A percentile compares a stretch with the other conserved stretches of the same genome.
These are phyloP conservation scores for Xerophyta viscosa DNA, from an alignment of 106 monocot species.

Conservation along the genomic window DNA sequence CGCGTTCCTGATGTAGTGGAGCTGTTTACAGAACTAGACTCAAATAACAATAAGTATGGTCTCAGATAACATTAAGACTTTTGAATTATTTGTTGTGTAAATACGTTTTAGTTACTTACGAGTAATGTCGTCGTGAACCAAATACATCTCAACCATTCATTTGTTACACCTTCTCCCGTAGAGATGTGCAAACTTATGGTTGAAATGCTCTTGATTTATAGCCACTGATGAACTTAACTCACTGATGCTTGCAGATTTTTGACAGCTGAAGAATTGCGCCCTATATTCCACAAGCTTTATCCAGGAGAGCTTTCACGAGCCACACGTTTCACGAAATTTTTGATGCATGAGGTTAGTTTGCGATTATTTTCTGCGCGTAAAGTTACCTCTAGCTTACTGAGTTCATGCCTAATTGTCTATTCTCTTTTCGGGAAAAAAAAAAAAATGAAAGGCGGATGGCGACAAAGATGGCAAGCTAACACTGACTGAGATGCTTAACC, in stretches of 20 bases:
- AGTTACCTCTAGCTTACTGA: too few species aligned
- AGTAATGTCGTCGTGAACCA: too few species aligned
- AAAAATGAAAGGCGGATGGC: slow-evolving; percentile 20
- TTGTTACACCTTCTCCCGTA: too few species aligned
- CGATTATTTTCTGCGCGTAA: too few species aligned
- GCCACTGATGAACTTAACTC: neutral
- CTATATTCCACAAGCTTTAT: slow-evolving; percentile 15
- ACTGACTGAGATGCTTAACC: slow-evolving; percentile 29
- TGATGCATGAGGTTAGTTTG: slow-evolving; percentile 21
- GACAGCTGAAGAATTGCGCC: slow-evolving; percentile 28
- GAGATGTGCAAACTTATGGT: too few species aligned
- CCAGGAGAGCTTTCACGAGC: slow-evolving; percentile 29
- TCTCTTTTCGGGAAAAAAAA: neutral
- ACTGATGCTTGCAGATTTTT: slow-evolving; percentile 15
- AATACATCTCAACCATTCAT: too few species aligned
- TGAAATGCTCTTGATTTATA: neutral
- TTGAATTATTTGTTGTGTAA: neutral
- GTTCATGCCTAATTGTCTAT: neutral
- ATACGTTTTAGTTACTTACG: too few species aligned
- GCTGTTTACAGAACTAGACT: slow-evolving; percentile 31
- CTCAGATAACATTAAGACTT: neutral
- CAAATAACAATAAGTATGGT: slow-evolving; percentile 21
- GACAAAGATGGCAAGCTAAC: slow-evolving; percentile 27
- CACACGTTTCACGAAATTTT: slow-evolving; percentile 17
- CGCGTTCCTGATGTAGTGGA: neutral